Percentiles rank a stretch among this genome's conserved stretches.
phyloP scores from a whole-genome alignment of 257 asterid genomes.

The Solanum chilense region DNA sequence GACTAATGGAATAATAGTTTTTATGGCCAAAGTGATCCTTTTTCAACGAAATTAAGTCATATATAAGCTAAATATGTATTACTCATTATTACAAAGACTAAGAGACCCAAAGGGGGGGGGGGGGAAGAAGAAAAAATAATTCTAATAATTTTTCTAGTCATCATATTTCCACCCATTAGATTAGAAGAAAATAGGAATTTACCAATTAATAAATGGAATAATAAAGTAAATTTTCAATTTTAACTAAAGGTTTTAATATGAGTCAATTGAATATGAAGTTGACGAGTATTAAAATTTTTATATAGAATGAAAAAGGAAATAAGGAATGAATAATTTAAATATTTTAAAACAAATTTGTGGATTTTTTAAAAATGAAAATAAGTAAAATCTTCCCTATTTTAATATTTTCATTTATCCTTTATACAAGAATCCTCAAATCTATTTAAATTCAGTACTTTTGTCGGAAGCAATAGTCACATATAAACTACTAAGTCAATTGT shows the following conservation, averaged over 20 bases:
- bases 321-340: too few relatives aligned
- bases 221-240: background rate
- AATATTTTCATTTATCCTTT: too few relatives aligned
- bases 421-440: background rate
- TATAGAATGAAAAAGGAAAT: background rate
- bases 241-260: too few relatives aligned
- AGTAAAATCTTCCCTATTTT: too few relatives aligned
- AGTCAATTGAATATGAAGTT: fast-evolving
- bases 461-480: background rate
- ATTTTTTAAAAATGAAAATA: too few relatives aligned
- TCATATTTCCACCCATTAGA: background rate
- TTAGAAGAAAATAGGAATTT: background rate
- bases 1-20: too few relatives aligned
- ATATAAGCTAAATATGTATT: background rate
- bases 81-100: background rate
- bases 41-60: background rate
- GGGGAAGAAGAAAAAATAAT: too few relatives aligned
- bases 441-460: too few relatives aligned
- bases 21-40: background rate
- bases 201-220: background rate
- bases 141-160: background rate
- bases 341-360: too few relatives aligned
- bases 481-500: background rate
- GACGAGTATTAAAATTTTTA: background rate
- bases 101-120: too few relatives aligned